A percentile compares a stretch with the other conserved stretches of the same genome.
phyloP scores from a whole-genome alignment of 768 basidiomycete genomes.

The Phanerochaete carnosa region DNA sequence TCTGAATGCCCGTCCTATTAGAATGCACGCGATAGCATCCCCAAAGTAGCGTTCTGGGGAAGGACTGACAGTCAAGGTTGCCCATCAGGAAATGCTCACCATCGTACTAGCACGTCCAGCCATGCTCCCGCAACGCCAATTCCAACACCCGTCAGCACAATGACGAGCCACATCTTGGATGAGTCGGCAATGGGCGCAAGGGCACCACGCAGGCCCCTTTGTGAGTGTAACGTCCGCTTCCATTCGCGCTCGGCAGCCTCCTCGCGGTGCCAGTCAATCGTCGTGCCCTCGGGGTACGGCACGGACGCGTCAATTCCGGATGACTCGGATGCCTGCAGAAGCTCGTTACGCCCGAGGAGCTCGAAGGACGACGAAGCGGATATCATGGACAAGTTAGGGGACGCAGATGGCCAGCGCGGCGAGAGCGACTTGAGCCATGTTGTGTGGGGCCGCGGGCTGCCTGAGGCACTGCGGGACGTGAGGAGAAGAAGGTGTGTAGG shows the following conservation, averaged over 20 bases:
- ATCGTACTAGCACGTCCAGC: slow-evolving; percentile 72
- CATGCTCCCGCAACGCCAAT: slow-evolving; percentile 69
- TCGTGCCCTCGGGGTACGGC: slow-evolving; percentile 53
- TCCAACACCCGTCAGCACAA: slow-evolving; percentile 61
- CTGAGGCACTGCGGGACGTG: neutral
- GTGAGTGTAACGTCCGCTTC: slow-evolving; percentile 43
- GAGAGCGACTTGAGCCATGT: neutral
- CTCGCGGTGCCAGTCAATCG: slow-evolving; percentile 70
- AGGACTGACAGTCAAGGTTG: too few species aligned
- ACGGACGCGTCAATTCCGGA: slow-evolving; percentile 8
- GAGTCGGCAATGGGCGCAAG: slow-evolving; percentile 54
- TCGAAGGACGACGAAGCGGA: slow-evolving; percentile 17
- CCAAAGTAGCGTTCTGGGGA: neutral
- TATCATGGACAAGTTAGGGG: neutral
- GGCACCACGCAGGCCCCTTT: slow-evolving; percentile 54
- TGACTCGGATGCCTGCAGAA: neutral
- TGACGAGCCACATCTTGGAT: slow-evolving; percentile 62
- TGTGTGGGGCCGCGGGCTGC: neutral
- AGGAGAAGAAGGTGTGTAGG: neutral
- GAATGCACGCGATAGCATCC: too few species aligned
- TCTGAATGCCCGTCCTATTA: too few species aligned
- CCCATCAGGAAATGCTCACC: slow-evolving; percentile 35
- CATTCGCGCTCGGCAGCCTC: slow-evolving; percentile 60
- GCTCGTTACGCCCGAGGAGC: slow-evolving; percentile 14
- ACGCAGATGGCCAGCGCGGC: neutral